phyloP scores from a whole-genome alignment of 1,139 yeast species.

The Nakaseomyces uthaithaninus region DNA sequence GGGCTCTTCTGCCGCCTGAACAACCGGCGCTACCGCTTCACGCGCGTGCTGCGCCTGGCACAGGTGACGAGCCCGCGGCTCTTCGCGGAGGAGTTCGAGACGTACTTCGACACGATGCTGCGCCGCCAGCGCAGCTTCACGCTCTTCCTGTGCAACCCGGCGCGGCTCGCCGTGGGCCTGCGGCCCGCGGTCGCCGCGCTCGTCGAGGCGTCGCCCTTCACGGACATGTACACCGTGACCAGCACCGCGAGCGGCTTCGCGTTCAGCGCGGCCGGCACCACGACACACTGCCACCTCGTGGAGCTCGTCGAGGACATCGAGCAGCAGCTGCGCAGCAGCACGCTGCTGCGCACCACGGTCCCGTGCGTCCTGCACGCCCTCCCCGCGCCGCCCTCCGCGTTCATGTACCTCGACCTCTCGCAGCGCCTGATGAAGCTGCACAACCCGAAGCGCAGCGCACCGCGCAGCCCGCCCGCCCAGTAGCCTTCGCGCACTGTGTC shows the following conservation, averaged over 20 bases:
- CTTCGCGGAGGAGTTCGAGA: slow-evolving; percentile 1
- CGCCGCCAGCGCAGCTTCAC: background rate
- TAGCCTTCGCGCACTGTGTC: too few relatives aligned
- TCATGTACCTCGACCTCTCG: slow-evolving; percentile 5
- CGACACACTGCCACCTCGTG: background rate
- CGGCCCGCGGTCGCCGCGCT: background rate
- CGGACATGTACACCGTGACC: background rate
- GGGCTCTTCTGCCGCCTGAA: background rate
- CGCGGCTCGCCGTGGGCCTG: background rate
- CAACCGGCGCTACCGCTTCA: slow-evolving; percentile 1
- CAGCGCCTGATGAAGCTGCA: slow-evolving; percentile 2
- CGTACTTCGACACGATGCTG: slow-evolving; percentile 1
- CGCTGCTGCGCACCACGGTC: background rate
- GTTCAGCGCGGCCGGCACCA: background rate
- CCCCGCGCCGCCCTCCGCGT: background rate
- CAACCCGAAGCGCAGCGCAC: too few relatives aligned
- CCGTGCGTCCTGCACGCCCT: slow-evolving; percentile 2
- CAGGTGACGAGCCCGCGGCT: background rate
- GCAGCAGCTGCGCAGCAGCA: background rate
- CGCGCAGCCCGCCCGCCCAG: too few relatives aligned
- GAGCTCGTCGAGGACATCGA: background rate
- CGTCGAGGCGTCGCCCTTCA: background rate
- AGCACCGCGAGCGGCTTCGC: background rate
- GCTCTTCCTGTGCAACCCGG: slow-evolving; percentile 1
- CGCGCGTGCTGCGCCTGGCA: background rate